Conservation (phyloP, 2,329 filamentous ascomycete species). For the Alternaria gaisen region DNA sequence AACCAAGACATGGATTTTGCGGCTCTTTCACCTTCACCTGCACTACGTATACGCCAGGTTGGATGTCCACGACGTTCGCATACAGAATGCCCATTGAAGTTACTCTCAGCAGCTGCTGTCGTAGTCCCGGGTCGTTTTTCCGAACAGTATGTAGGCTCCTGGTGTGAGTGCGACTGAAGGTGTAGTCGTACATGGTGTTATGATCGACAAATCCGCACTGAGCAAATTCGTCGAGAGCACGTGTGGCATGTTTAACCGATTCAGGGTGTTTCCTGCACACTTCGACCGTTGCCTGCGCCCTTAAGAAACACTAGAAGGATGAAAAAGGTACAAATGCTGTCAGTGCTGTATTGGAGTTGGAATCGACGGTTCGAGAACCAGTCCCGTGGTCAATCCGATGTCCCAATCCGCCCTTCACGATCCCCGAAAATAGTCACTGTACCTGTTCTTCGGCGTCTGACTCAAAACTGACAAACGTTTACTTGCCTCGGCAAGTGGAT, state of each 20-base stretch:
- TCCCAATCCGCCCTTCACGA: neutral
- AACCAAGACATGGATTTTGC: neutral
- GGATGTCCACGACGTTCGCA: neutral
- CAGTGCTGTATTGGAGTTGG: neutral
- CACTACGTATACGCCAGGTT: neutral
- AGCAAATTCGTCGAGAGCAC: neutral
- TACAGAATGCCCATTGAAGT: neutral
- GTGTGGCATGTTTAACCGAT: neutral
- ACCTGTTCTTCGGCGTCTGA: neutral
- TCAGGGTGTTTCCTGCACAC: neutral
- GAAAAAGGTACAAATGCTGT: neutral
- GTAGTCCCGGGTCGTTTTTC: neutral
- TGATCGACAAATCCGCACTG: neutral
- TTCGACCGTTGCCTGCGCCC: neutral
- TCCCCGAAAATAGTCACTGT: neutral
- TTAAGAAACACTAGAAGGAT: neutral
- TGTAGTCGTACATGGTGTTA: neutral
- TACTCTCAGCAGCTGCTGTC: neutral
- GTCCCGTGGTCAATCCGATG: neutral
- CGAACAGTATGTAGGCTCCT: neutral
- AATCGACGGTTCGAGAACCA: neutral
- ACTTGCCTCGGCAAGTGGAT: neutral
- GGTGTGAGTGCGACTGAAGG: neutral
- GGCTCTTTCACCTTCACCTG: constrained; percentile 1
- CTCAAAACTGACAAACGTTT: neutral